Evolutionary conservation across 306 rosid genomes (phyloP).

Genomic region (Cajanus cajan): DNA sequence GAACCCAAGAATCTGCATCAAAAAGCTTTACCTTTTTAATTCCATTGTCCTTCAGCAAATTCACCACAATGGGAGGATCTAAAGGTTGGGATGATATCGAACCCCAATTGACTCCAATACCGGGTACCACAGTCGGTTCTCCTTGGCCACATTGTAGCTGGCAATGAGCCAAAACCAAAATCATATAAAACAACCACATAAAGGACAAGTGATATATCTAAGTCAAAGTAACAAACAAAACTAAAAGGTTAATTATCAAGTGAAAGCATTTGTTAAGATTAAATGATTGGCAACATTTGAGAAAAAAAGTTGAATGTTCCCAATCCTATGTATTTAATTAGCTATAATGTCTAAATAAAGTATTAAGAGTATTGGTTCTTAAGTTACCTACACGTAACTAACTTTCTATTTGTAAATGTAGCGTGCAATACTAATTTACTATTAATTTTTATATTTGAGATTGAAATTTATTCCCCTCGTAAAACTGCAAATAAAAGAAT

Average conservation of each 20-base stretch:
- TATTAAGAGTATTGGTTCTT: constrained; percentile 4
- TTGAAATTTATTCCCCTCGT: background rate
- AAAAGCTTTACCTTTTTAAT: constrained; percentile 70
- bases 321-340: background rate
- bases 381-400: background rate
- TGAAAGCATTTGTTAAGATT: background rate
- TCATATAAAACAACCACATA: constrained; percentile 20
- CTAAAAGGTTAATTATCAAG: background rate
- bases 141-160: constrained; percentile 15
- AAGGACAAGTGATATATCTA: background rate
- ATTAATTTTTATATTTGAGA: background rate
- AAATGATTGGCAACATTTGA: background rate
- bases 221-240: constrained; percentile 22
- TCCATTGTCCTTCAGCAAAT: constrained; percentile 62
- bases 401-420: constrained; percentile 25
- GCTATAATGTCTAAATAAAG: constrained; percentile 28
- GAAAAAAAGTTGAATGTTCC: background rate
- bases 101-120: constrained; percentile 84
- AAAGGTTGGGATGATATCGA: constrained; percentile 54
- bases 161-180: constrained; percentile 19
- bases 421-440: background rate
- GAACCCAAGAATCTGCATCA: constrained; percentile 61
- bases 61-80: constrained; percentile 48
- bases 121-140: background rate
- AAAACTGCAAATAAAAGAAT: background rate